Conservation (phyloP, 2,329 filamentous ascomycete genomes). For the Gnomoniopsis sp. region DNA sequence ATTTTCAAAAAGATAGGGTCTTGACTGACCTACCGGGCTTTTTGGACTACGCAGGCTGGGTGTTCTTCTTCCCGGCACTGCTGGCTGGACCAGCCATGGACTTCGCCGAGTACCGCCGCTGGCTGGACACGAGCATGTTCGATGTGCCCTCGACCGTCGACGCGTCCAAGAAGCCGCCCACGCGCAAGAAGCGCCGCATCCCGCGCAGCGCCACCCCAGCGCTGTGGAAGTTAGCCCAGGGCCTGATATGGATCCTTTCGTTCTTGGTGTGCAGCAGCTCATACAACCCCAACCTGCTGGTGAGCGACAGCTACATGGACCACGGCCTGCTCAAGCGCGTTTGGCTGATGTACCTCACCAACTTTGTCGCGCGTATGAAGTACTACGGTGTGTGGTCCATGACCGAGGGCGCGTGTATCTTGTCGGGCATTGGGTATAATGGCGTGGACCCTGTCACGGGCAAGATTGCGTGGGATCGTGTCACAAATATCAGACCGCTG, state of each 20-base stretch:
- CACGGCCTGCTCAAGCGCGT: conserved; percentile 70
- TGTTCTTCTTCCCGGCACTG: conserved; percentile 91
- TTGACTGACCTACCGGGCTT: conserved; percentile 70
- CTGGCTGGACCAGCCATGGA: conserved; percentile 92
- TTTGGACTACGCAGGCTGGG: conserved; percentile 83
- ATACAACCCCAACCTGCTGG: conserved; percentile 63
- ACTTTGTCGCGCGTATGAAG: conserved; percentile 78
- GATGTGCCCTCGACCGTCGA: conserved; percentile 78
- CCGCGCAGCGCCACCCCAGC: conserved; percentile 87
- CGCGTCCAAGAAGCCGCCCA: conserved; percentile 78
- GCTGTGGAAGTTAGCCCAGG: conserved; percentile 67
- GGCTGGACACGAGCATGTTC: conserved; percentile 95
- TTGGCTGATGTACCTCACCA: conserved; percentile 79
- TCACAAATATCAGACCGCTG: conserved; percentile 86
- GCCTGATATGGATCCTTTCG: conserved; percentile 73
- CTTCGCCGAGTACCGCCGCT: conserved; percentile 85
- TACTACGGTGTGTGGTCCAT: conserved; percentile 96
- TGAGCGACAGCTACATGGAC: conserved; percentile 62
- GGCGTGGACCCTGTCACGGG: conserved; percentile 82
- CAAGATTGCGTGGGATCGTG: conserved; percentile 82
- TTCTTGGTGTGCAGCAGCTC: conserved; percentile 70
- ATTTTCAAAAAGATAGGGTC: conserved; percentile 79
- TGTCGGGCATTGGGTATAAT: conserved; percentile 91
- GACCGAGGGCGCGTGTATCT: conserved; percentile 90
- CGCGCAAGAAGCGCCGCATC: conserved; percentile 86